phyloP scores from a whole-genome alignment of 2,329 filamentous ascomycete genomes.

The Nannizziopsis arthrosporioides region DNA sequence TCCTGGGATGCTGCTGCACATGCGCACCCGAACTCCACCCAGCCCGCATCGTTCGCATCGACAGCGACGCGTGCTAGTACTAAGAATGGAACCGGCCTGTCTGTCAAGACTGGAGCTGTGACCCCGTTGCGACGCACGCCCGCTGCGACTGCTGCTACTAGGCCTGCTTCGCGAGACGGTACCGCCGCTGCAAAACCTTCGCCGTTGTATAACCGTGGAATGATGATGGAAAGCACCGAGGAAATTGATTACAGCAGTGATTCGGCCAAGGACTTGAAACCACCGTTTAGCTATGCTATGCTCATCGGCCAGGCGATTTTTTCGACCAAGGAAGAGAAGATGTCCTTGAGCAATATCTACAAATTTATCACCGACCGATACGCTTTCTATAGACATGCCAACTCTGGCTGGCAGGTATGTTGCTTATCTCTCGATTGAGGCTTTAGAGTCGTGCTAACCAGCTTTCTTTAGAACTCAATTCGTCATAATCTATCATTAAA shows the following conservation, averaged over 20 bases:
- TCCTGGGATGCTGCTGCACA: constrained; percentile 30
- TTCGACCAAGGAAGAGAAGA: constrained; percentile 70
- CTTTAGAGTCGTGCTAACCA: background rate
- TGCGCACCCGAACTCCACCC: constrained; percentile 23
- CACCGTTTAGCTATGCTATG: constrained; percentile 89
- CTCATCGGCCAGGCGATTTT: constrained; percentile 95
- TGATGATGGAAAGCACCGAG: constrained; percentile 44
- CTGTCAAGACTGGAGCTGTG: constrained; percentile 1
- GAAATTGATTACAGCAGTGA: constrained; percentile 57
- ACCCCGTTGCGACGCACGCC: constrained; percentile 35
- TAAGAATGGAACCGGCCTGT: constrained; percentile 3
- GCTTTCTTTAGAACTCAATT: constrained; percentile 64
- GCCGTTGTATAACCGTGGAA: constrained; percentile 39
- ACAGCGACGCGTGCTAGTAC: background rate
- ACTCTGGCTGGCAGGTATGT: constrained; percentile 82
- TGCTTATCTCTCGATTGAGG: constrained; percentile 1
- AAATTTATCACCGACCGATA: constrained; percentile 84
- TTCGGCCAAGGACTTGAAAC: constrained; percentile 80
- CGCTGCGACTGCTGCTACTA: constrained; percentile 18
- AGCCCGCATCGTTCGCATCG: constrained; percentile 5
- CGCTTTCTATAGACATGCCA: constrained; percentile 77
- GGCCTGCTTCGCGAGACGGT: constrained; percentile 14
- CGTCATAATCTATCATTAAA: constrained; percentile 92
- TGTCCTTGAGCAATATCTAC: constrained; percentile 88
- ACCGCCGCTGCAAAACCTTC: constrained; percentile 28